phyloP scores from a whole-genome alignment of 2,329 filamentous ascomycete species.

The Fusarium sp. region DNA sequence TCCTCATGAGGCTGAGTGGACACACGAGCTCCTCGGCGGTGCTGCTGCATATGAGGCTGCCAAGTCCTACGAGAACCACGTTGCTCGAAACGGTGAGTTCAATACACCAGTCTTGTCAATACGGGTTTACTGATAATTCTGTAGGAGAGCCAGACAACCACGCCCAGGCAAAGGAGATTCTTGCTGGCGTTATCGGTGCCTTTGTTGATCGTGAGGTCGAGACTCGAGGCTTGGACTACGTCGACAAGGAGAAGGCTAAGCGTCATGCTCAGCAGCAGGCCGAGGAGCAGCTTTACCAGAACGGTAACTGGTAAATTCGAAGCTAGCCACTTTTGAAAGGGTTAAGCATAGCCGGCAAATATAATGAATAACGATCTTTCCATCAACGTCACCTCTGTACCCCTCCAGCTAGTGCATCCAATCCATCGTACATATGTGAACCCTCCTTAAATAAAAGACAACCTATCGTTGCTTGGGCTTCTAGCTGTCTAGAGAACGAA shows the following conservation, averaged over 20 bases:
- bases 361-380: neutral
- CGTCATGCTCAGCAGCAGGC: conserved; percentile 48
- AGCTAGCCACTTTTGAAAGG: neutral
- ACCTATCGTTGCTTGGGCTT: no score
- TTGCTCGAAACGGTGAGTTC: conserved; percentile 44
- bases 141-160: conserved; percentile 50
- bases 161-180: conserved; percentile 52
- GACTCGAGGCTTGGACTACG: conserved; percentile 50
- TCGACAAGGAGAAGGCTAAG: conserved; percentile 52
- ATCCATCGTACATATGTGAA: no score
- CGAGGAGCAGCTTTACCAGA: conserved; percentile 42
- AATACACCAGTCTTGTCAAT: neutral
- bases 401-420: no score
- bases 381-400: no score
- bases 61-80: conserved; percentile 53
- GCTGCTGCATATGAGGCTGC: conserved; percentile 53
- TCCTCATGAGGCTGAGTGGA: conserved; percentile 52
- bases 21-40: conserved; percentile 52
- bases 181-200: conserved; percentile 49
- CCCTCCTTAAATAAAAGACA: no score
- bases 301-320: conserved; percentile 24
- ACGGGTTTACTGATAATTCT: neutral
- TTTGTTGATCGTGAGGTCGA: conserved; percentile 55
- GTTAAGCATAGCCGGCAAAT: neutral
- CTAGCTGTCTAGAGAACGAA: no score